phyloP scores from a whole-genome alignment of 2,329 filamentous ascomycete genomes.

The Ceratocystis variospora region DNA sequence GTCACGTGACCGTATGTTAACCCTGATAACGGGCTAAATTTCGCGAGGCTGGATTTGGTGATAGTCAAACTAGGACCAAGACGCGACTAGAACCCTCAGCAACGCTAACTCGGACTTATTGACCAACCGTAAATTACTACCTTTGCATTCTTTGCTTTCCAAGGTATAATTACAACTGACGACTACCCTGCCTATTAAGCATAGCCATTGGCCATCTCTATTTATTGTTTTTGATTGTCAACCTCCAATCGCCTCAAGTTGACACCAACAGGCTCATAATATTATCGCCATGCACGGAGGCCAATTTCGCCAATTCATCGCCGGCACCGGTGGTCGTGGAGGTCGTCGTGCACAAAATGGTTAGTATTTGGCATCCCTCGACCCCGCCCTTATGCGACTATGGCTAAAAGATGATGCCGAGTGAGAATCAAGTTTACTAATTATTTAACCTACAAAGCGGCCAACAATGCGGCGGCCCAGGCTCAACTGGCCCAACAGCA shows the following conservation, averaged over 20 bases:
- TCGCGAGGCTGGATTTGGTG: slow-evolving; percentile 11
- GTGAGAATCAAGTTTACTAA: background rate
- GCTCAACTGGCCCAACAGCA: slow-evolving; percentile 35
- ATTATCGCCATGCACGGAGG: slow-evolving; percentile 15
- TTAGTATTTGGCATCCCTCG: background rate
- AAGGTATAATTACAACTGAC: background rate
- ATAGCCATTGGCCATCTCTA: background rate
- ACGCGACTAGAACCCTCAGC: background rate
- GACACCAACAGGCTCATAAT: background rate
- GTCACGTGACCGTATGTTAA: background rate
- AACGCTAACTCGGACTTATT: background rate
- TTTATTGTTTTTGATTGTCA: background rate
- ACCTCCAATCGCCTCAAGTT: background rate
- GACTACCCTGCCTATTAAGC: background rate
- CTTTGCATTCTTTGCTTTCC: background rate
- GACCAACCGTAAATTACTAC: background rate
- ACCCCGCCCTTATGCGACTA: no score
- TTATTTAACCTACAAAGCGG: background rate
- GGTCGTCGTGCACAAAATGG: slow-evolving; percentile 16
- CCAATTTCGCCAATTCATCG: slow-evolving; percentile 19
- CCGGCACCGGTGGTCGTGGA: slow-evolving; percentile 9
- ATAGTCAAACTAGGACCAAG: background rate
- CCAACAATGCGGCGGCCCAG: slow-evolving; percentile 32
- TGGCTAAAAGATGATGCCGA: no score
- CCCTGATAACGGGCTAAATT: background rate